phyloP scores from a whole-genome alignment of 306 rosid genomes.

The Pterocarpus macrocarpus region DNA sequence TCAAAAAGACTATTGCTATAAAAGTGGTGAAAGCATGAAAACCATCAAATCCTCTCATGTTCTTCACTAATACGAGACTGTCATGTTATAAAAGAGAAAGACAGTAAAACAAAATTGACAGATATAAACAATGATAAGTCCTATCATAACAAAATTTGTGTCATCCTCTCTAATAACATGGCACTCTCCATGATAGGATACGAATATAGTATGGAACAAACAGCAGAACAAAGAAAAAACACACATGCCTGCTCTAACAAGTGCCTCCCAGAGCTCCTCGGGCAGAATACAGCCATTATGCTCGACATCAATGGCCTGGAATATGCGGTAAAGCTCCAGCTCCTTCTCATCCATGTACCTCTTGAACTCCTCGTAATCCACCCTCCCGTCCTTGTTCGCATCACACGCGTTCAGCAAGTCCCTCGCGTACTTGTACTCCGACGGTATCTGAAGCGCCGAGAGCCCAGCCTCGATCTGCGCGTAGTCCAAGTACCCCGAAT shows the following conservation, averaged over 20 bases:
- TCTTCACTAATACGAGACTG: neutral
- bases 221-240: neutral
- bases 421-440: slow-evolving; percentile 85
- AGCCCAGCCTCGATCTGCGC: slow-evolving; percentile 82
- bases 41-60: neutral
- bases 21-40: neutral
- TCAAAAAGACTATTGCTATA: neutral
- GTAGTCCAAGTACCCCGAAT: slow-evolving; percentile 72
- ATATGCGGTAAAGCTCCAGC: slow-evolving; percentile 89
- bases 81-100: neutral
- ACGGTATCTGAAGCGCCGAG: slow-evolving; percentile 81
- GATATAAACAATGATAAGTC: neutral
- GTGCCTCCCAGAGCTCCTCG: slow-evolving; percentile 97
- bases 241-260: slow-evolving; percentile 76
- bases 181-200: too few relatives aligned
- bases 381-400: slow-evolving; percentile 78
- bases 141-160: neutral
- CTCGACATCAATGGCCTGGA: slow-evolving; percentile 94
- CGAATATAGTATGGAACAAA: neutral
- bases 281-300: slow-evolving; percentile 94
- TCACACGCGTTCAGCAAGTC: slow-evolving; percentile 87
- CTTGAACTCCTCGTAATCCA: slow-evolving; percentile 78
- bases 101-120: neutral
- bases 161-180: neutral
- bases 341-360: slow-evolving; percentile 94